Percentiles rank a stretch among this genome's conserved stretches.
phyloP scores from a whole-genome alignment of 257 asterid species.

The Linderniella brevidens region DNA sequence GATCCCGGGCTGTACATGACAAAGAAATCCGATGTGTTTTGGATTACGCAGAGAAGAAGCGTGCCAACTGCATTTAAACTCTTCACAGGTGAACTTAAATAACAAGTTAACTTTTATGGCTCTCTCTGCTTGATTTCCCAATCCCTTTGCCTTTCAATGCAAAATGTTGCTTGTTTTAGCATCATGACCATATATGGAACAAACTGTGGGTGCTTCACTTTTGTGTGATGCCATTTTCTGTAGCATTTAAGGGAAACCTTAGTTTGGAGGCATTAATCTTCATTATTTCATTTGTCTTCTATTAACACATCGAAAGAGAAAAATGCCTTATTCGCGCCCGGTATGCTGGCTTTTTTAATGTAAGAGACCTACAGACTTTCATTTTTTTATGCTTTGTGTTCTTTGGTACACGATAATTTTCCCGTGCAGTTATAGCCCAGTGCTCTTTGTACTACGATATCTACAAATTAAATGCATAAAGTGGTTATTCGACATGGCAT shows the following conservation, averaged over 20 bases:
- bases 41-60: conserved; percentile 38
- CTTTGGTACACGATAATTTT: too few species aligned
- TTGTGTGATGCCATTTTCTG: background rate
- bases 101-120: background rate
- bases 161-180: background rate
- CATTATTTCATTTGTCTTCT: background rate
- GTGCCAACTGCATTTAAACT: conserved; percentile 58
- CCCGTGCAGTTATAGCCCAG: too few species aligned
- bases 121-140: background rate
- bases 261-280: background rate
- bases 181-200: too few species aligned
- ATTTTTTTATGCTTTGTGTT: too few species aligned
- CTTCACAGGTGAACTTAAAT: conserved; percentile 33
- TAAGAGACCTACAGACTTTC: too few species aligned
- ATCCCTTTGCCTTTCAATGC: too few species aligned
- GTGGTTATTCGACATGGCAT: too few species aligned
- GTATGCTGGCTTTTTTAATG: too few species aligned
- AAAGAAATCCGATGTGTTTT: conserved; percentile 43
- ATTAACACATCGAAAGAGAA: background rate
- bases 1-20: conserved; percentile 62
- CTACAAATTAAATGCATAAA: too few species aligned
- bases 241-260: background rate
- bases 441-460: too few species aligned
- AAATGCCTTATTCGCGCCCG: too few species aligned
- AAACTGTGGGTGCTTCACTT: background rate